phyloP scores from a whole-genome alignment of 2,329 filamentous ascomycete species.

The Sphaerulina musiva region DNA sequence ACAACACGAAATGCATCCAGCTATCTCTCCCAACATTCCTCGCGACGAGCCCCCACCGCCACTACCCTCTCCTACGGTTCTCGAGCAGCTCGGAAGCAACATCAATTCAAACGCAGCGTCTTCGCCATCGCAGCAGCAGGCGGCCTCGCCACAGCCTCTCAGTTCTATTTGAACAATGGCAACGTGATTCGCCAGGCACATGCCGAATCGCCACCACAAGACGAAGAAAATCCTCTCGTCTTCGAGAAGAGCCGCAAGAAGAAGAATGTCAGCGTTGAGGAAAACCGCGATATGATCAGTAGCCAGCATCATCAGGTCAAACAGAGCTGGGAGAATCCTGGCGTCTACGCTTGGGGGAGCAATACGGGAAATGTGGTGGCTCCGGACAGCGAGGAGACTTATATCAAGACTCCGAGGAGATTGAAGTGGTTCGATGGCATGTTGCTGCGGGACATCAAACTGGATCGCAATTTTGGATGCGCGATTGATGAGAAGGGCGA shows the following conservation, averaged over 20 bases:
- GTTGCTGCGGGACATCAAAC: slow-evolving; percentile 77
- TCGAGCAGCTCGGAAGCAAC: slow-evolving; percentile 40
- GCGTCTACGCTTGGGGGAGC: slow-evolving; percentile 89
- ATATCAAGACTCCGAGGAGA: slow-evolving; percentile 72
- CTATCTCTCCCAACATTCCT: slow-evolving; percentile 17
- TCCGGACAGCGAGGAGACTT: slow-evolving; percentile 67
- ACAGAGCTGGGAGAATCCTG: slow-evolving; percentile 72
- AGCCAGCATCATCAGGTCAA: slow-evolving; percentile 84
- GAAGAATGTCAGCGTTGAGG: slow-evolving; percentile 54
- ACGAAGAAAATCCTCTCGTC: slow-evolving; percentile 49
- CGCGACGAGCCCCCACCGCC: slow-evolving; percentile 20
- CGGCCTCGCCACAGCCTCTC: slow-evolving; percentile 40
- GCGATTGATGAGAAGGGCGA: slow-evolving; percentile 85
- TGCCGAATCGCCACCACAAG: slow-evolving; percentile 44
- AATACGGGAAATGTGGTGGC: slow-evolving; percentile 81
- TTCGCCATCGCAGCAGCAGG: slow-evolving; percentile 39
- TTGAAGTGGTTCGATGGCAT: slow-evolving; percentile 78
- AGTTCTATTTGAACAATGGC: slow-evolving; percentile 39
- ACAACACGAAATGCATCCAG: slow-evolving; percentile 19
- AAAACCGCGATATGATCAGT: slow-evolving; percentile 68
- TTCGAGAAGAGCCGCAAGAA: slow-evolving; percentile 62
- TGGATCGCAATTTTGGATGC: slow-evolving; percentile 74
- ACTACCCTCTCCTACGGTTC: slow-evolving; percentile 29
- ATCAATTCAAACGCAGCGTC: slow-evolving; percentile 42
- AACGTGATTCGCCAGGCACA: slow-evolving; percentile 38